Base-by-base conservation (phyloP, 1,139 yeast species). In the Magnusiomyces starmeri region DNA sequence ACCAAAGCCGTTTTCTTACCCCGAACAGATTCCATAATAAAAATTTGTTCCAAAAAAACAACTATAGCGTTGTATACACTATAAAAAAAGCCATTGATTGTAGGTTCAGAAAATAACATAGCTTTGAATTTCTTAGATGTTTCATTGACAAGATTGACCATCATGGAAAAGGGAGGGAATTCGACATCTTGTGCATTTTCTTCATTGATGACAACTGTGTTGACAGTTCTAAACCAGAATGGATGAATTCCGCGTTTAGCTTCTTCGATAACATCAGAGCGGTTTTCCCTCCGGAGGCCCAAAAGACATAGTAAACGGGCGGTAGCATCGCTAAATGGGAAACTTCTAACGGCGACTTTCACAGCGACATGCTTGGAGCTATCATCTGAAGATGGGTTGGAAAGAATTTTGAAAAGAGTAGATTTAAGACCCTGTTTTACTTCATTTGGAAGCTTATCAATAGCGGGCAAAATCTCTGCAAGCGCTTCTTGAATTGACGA, bases 241-340 rank as follows among this genome's bases (percentile, higher is more conserved):
- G 97, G 97, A 63, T 87, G 82, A 27, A 92, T 71, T 0, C 97
- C 97, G 55, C 79, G 79, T n/a, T 68, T 67, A 0, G 96, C 84
- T 65, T 89, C 97, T 61, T 89, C 96, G 14, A 82, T 71, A 0
- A 83, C 79, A 58, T 88, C 96, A 1, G 87, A 75, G 50, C 85
- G 73, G 59, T 84, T 85, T 4, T 56, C 60, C 2, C 66, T 68
- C 18, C 79, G 69, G 10, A 87, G 68, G 8, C 89, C 96, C 49
- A 84, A 66, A 20, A 89, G 65, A 62, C 92, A 83, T 41, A 87
- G 69, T 51, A 78, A 62, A 55, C 97, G 74, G 0, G 94, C 87
- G 43, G 78, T 78, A 0, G 85, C 66, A 63, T 88, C 90, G 50
- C 73, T 62, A 60, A 89, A 89, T 1, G 85, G 81, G 59, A 82